These are phyloP conservation scores for Nigrospora osmanthi DNA, from an alignment of 2,329 filamentous ascomycete genomes.

Conservation along the genomic window DNA sequence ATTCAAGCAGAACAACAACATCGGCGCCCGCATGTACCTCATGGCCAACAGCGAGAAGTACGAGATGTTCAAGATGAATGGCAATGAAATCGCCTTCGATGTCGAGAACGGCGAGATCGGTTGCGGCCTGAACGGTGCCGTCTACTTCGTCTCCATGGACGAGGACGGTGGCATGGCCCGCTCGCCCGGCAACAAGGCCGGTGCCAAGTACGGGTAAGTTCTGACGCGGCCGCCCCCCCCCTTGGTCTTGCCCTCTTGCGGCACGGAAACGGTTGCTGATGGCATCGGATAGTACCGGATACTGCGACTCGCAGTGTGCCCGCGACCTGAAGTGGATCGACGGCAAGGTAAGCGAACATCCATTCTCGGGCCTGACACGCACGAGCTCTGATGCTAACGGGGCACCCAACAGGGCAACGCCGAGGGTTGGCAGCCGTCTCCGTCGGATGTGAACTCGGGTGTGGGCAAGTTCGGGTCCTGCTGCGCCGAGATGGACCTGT, in stretches of 20 bases:
- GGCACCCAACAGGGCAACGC: conserved; percentile 25
- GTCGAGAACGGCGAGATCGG: conserved; percentile 50
- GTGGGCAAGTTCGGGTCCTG: conserved; percentile 39
- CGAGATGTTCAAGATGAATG: conserved; percentile 46
- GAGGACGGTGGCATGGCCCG: conserved; percentile 39
- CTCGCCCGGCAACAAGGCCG: conserved; percentile 33
- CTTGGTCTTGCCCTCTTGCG: too few species aligned
- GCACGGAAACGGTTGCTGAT: too few species aligned
- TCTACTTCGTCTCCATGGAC: conserved; percentile 49
- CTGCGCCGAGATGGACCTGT: conserved; percentile 51
- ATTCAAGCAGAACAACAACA: conserved; percentile 36
- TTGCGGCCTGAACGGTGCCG: conserved; percentile 55
- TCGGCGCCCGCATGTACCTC: conserved; percentile 42
- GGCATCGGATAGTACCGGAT: conserved; percentile 29
- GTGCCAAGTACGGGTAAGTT: conserved; percentile 39
- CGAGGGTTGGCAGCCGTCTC: conserved; percentile 36
- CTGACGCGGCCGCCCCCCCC: too few species aligned
- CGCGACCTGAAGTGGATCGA: conserved; percentile 42
- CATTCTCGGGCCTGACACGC: neutral
- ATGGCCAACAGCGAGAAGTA: conserved; percentile 44
- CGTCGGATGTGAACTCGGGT: conserved; percentile 38
- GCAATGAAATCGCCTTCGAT: conserved; percentile 55
- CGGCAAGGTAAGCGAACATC: conserved; percentile 27
- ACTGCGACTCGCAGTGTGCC: conserved; percentile 42
- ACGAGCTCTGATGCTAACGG: too few species aligned